Conservation (phyloP, 176 grass and related monocot species). For the Carex scoparia region DNA sequence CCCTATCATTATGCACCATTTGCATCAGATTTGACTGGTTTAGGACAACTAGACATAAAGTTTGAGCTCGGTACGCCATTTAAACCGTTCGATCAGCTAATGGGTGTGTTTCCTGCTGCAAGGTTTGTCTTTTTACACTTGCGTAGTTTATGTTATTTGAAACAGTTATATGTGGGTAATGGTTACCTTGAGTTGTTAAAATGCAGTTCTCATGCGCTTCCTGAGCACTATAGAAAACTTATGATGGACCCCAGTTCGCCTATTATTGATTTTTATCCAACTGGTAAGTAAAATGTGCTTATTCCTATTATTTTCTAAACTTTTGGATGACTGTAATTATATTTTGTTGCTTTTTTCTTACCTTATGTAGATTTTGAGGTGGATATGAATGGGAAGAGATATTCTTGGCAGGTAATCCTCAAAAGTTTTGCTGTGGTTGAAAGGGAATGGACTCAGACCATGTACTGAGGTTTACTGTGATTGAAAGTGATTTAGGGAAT, state of each 20-base stretch:
- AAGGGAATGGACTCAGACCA: background rate
- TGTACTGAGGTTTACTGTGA: background rate
- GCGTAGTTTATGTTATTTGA: background rate
- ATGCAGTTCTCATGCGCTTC: conserved; percentile 87
- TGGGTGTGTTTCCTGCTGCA: conserved; percentile 98
- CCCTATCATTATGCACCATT: conserved; percentile 99
- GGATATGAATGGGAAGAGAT: conserved; percentile 99
- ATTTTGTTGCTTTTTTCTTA: conserved; percentile 13
- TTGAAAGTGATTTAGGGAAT: background rate
- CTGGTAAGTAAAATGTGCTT: conserved; percentile 43
- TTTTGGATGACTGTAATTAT: background rate
- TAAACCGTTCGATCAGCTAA: conserved; percentile 97
- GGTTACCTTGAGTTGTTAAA: conserved; percentile 18
- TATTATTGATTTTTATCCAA: conserved; percentile 98
- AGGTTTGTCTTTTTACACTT: conserved; percentile 41
- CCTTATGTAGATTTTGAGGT: conserved; percentile 82
- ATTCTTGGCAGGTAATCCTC: conserved; percentile 79
- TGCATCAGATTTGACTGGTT: conserved; percentile 82
- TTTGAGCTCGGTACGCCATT: conserved; percentile 78
- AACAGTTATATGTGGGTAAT: background rate
- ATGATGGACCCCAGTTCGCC: conserved; percentile 72
- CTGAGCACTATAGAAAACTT: conserved; percentile 63
- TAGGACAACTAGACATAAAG: conserved; percentile 58
- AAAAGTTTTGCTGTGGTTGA: background rate
- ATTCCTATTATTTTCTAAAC: background rate